phyloP scores from a whole-genome alignment of 495 filamentous ascomycete species.

The Neurospora discreta region DNA sequence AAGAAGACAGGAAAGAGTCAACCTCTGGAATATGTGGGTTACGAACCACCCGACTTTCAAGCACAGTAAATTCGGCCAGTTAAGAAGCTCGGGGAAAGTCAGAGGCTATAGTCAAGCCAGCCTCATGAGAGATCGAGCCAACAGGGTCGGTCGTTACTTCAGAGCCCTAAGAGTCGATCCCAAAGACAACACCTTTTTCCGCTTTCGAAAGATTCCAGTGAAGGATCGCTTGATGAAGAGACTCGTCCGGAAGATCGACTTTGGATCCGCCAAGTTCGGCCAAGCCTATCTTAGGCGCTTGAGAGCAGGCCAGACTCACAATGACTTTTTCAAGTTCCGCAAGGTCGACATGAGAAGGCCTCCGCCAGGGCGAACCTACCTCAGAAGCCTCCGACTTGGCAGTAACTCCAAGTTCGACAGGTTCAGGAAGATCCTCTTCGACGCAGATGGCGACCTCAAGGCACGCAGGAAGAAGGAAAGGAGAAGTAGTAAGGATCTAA shows the following conservation, averaged over 20 bases:
- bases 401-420: neutral
- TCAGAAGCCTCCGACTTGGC: neutral
- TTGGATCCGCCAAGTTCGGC: neutral
- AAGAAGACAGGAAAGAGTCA: neutral
- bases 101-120: neutral
- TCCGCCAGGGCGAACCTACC: neutral
- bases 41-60: neutral
- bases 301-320: neutral
- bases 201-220: neutral
- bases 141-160: neutral
- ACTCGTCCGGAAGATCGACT: neutral
- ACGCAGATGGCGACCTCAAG: neutral
- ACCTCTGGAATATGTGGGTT: neutral
- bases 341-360: neutral
- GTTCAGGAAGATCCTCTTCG: neutral
- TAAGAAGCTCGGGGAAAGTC: neutral
- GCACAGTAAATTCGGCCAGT: neutral
- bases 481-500: neutral
- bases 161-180: neutral
- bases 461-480: neutral
- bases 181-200: neutral
- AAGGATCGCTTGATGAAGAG: neutral
- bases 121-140: neutral
- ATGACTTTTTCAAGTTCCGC: neutral
- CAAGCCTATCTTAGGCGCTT: neutral